Conservation (phyloP, 768 basidiomycete species). For the Lactarius tabidus region DNA sequence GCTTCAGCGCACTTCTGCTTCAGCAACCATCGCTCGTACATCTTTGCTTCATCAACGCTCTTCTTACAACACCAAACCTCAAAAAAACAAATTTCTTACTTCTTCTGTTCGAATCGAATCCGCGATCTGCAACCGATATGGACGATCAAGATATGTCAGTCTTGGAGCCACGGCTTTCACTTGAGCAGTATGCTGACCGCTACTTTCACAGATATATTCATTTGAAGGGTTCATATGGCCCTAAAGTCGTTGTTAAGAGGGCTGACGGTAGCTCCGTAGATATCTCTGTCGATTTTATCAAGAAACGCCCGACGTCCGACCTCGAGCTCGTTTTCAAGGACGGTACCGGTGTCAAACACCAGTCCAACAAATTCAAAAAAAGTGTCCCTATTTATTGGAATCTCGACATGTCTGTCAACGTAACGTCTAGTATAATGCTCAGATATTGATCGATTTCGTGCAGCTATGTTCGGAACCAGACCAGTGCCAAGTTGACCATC, state of each 20-base stretch:
- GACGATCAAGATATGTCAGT: neutral
- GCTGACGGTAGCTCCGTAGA: neutral
- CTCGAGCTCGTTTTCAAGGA: neutral
- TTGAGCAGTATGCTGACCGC: neutral
- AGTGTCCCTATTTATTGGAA: neutral
- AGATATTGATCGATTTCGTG: neutral
- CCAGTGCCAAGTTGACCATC: neutral
- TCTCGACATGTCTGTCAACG: neutral
- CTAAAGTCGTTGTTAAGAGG: rapidly evolving
- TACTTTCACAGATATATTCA: neutral
- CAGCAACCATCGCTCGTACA: too few relatives aligned
- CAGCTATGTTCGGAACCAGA: neutral
- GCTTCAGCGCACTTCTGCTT: too few relatives aligned
- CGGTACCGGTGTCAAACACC: neutral
- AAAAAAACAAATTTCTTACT: neutral
- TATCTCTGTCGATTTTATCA: neutral
- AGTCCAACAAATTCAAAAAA: neutral
- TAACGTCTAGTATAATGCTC: neutral
- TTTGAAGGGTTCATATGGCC: neutral
- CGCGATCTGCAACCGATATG: neutral
- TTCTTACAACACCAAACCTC: too few relatives aligned
- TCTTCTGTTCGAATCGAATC: neutral
- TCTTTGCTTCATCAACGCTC: too few relatives aligned
- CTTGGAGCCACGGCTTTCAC: too few relatives aligned
- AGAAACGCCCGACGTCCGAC: neutral